phyloP scores from a whole-genome alignment of 208 protist genomes.

The Trypanosomatidae sp. region DNA sequence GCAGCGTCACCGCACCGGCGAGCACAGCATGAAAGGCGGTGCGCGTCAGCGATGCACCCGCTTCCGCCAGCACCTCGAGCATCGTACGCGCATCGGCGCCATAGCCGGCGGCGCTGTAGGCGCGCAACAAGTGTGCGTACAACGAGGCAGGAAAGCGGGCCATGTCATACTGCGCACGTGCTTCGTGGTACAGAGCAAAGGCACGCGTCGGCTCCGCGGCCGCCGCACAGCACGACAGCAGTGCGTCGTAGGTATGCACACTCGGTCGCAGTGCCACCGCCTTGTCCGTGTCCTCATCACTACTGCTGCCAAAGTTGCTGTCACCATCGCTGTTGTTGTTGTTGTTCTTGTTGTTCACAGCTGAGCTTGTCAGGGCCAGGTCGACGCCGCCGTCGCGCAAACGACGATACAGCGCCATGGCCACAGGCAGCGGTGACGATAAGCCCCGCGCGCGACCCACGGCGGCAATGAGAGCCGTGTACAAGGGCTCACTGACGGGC shows the following conservation, averaged over 20 bases:
- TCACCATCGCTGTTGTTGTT: too few species aligned
- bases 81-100: conserved; percentile 47
- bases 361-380: too few species aligned
- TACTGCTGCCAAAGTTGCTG: too few species aligned
- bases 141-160: conserved; percentile 25
- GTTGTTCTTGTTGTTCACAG: too few species aligned
- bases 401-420: conserved; percentile 68
- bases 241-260: conserved; percentile 54
- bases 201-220: conserved; percentile 53
- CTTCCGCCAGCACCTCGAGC: conserved; percentile 68
- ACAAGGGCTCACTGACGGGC: conserved; percentile 52
- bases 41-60: conserved; percentile 52
- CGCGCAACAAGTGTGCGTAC: conserved; percentile 66
- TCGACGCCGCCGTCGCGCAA: conserved; percentile 56
- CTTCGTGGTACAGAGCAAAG: conserved; percentile 82
- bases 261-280: conserved; percentile 20
- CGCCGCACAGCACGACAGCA: conserved; percentile 62
- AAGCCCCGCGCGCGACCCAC: conserved; percentile 36
- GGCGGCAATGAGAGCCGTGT: conserved; percentile 63
- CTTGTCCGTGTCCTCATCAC: too few species aligned
- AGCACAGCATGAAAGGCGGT: conserved; percentile 67
- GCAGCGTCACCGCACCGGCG: conserved; percentile 29
- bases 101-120: conserved; percentile 50
- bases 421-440: conserved; percentile 41
- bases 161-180: conserved; percentile 26